Evolutionary conservation across 2,329 filamentous ascomycete genomes (phyloP).

Genomic region (Alternaria infectoria): DNA sequence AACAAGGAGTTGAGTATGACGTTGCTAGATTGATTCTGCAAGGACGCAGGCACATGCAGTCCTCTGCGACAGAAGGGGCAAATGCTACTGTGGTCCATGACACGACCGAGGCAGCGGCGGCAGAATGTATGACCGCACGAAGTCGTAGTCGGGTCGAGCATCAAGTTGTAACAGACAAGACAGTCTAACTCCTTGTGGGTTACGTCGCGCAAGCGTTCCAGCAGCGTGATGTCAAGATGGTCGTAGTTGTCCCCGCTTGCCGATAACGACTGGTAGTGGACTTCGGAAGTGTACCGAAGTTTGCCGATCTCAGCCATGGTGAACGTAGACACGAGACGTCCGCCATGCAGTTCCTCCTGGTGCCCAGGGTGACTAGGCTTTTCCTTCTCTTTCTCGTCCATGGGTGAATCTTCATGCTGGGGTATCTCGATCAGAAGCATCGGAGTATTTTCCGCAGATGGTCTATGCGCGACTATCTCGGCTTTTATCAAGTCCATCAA

Average conservation of each 20-base stretch:
- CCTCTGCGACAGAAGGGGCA: conserved; percentile 81
- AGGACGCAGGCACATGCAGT: conserved; percentile 61
- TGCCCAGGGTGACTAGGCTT: conserved; percentile 24
- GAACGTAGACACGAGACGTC: conserved; percentile 71
- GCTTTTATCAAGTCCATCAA: conserved; percentile 62
- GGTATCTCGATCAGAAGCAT: conserved; percentile 52
- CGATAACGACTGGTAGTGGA: conserved; percentile 55
- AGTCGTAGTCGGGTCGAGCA: conserved; percentile 83
- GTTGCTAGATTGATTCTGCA: conserved; percentile 64
- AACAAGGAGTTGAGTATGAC: conserved; percentile 68
- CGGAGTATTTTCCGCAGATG: conserved; percentile 41
- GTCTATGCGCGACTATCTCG: conserved; percentile 56
- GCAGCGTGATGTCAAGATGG: conserved; percentile 56
- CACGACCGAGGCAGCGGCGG: conserved; percentile 75
- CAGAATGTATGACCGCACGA: conserved; percentile 91
- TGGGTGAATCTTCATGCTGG: conserved; percentile 40
- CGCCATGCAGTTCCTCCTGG: conserved; percentile 59
- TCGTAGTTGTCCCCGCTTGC: conserved; percentile 47
- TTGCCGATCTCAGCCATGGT: conserved; percentile 67
- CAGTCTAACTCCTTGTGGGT: conserved; percentile 79
- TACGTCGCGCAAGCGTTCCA: conserved; percentile 66
- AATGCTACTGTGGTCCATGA: conserved; percentile 76
- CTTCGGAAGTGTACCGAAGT: conserved; percentile 63
- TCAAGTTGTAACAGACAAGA: conserved; percentile 83
- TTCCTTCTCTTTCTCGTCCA: conserved; percentile 49